Evolutionary conservation across 768 basidiomycete genomes (phyloP), one percentile per base, ranked within the genome.

Genomic region (Mycena pura): DNA sequence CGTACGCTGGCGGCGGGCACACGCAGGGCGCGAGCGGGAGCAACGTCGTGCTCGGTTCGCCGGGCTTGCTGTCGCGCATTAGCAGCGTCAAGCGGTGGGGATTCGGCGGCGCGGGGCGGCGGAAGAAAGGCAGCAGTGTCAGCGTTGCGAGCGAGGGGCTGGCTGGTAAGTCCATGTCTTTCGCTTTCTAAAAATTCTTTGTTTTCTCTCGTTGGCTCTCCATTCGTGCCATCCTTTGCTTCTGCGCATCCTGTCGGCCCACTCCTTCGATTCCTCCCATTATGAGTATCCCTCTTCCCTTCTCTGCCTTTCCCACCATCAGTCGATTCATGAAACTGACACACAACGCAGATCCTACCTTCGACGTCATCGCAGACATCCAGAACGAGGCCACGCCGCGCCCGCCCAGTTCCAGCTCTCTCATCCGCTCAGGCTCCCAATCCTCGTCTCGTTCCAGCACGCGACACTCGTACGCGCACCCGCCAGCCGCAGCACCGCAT

Each of bases 61-160:
- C 39, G 21, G 57, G 63, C 43, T 31, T 86, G 3, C 73, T 86
- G 6, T 80, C 83, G 5, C 80, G 85, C 41, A 83, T 86, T 44
- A 84, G 85, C n/a, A 84, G 83, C 3, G 82, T 86, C 38, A 86
- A 84, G 73, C 80, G 75, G 65, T 86, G 84, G 84, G 77, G 61
- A 14, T 57, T 62, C 21, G 55, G 81, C 1, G 72, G 68, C 13
- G 75, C 19, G 15, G 27, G 48, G 36, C 31, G 57, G 60, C 72
- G 80, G 48, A 76, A 79, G 63, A 62, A 63, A 53, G 46, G 64
- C 15, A 55, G 56, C 34, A 66, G 64, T 13, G 48, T 66, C n/a
- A 65, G 64, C 45, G 64, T 65, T 3, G 60, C 32, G 51, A 66
- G 64, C 31, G 60, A 55, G 28, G 46, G 55, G n/a, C 19, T 57